phyloP scores from a whole-genome alignment of 768 basidiomycete genomes.

The Cubamyces lactineus region DNA sequence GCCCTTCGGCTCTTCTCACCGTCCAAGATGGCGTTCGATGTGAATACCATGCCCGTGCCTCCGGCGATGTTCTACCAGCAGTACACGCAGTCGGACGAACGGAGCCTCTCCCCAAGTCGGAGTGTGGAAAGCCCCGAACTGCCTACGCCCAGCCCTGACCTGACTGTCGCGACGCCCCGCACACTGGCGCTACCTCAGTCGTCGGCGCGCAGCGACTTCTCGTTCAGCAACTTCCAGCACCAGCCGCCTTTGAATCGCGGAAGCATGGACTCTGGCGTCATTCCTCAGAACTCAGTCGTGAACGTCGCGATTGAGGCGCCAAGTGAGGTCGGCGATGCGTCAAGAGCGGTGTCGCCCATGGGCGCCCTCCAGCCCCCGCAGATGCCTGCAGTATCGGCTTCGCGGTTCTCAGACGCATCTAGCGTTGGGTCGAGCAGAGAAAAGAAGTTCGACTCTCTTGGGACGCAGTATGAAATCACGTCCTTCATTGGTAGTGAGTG shows the following conservation, averaged over 20 bases:
- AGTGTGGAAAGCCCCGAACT: constrained; percentile 13
- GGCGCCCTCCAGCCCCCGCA: constrained; percentile 26
- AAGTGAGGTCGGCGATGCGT: neutral
- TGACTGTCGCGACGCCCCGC: constrained; percentile 15
- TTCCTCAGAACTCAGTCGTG: constrained; percentile 3
- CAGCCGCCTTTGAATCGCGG: constrained; percentile 50
- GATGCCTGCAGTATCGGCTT: constrained; percentile 31
- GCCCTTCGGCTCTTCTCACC: constrained; percentile 50
- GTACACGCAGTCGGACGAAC: neutral
- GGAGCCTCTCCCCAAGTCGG: neutral
- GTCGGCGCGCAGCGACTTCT: constrained; percentile 53
- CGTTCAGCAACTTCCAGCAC: constrained; percentile 67
- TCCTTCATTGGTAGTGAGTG: constrained; percentile 65
- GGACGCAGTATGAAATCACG: constrained; percentile 70
- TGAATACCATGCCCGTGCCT: constrained; percentile 21
- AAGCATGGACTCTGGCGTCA: constrained; percentile 23
- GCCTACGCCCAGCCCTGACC: constrained; percentile 15
- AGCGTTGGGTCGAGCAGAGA: constrained; percentile 14
- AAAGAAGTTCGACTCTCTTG: constrained; percentile 44
- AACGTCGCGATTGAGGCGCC: neutral
- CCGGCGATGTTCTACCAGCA: constrained; percentile 8
- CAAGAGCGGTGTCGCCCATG: neutral
- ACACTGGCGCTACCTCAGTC: constrained; percentile 11
- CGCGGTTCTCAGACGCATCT: constrained; percentile 27
- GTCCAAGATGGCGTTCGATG: constrained; percentile 30